These are phyloP conservation scores for Carnegiea gigantea DNA, from an alignment of 179 eudicot species.

Conservation along the genomic window DNA sequence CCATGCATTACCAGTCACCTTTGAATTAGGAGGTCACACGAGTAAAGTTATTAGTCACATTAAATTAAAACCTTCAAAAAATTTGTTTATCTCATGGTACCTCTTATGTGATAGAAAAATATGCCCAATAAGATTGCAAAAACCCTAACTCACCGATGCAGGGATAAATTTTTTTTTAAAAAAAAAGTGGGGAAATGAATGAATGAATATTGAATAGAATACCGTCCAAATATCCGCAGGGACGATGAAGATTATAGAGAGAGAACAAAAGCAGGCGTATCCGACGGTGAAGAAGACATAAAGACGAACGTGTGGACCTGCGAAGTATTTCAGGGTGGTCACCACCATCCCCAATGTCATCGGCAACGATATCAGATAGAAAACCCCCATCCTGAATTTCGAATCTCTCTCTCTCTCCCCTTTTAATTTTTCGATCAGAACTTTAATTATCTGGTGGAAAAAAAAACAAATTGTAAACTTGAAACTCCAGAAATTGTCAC, in stretches of 20 bases:
- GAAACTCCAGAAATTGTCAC: no score
- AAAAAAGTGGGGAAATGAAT: not conserved
- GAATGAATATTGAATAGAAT: not conserved
- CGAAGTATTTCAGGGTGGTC: slow-evolving; percentile 66
- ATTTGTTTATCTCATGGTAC: no score
- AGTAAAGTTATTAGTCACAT: no score
- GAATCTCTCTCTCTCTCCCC: not conserved
- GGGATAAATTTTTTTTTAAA: not conserved
- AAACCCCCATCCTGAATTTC: slow-evolving; percentile 64
- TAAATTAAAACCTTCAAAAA: no score
- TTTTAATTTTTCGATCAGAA: no score
- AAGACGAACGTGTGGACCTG: slow-evolving; percentile 72
- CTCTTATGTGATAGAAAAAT: no score
- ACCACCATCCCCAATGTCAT: slow-evolving; percentile 82
- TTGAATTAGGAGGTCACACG: no score
- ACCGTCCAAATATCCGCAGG: slow-evolving; percentile 99
- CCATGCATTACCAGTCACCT: no score
- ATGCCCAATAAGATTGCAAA: not conserved
- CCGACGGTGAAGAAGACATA: slow-evolving; percentile 83
- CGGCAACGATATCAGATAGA: slow-evolving; percentile 81
- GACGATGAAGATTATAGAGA: slow-evolving; percentile 86
- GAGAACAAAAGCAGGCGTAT: slow-evolving; percentile 90
- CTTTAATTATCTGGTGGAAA: not conserved
- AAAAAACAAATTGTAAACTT: not conserved
- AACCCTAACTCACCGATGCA: slow-evolving; percentile 1